Percentiles rank a stretch among this genome's conserved stretches.
Conservation (phyloP, 2,329 filamentous ascomycete genomes). For the Aspergillus carbonarius region DNA sequence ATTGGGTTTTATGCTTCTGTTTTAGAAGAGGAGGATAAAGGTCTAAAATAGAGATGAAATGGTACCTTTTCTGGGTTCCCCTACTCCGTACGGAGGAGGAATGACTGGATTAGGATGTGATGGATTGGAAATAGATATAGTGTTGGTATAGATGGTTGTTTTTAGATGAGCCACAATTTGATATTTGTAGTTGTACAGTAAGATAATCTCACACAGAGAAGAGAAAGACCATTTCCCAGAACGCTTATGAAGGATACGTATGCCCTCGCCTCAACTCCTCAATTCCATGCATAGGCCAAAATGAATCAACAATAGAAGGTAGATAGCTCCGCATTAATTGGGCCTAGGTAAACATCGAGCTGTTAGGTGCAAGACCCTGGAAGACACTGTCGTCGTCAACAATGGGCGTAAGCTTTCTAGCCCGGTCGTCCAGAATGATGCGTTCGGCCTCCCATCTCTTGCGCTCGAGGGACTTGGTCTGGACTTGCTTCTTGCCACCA, state of each 20-base stretch:
- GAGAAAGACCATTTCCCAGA: neutral
- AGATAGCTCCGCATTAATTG: neutral
- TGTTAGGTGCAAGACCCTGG: constrained; percentile 29
- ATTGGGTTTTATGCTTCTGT: accelerated
- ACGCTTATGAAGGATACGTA: neutral
- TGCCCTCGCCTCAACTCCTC: neutral
- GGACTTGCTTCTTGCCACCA: constrained; percentile 27
- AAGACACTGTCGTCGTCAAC: constrained; percentile 33
- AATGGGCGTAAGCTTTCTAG: constrained; percentile 29
- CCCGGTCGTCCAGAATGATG: constrained; percentile 38
- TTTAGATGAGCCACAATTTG: neutral
- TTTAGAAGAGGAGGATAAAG: too few relatives aligned
- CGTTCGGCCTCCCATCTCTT: constrained; percentile 44
- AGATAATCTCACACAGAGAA: neutral
- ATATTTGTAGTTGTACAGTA: neutral
- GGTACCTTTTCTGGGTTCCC: too few relatives aligned
- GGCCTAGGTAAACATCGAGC: constrained; percentile 26
- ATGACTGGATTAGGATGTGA: too few relatives aligned
- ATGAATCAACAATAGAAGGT: neutral
- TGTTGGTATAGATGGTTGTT: too few relatives aligned
- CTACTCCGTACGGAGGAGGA: too few relatives aligned
- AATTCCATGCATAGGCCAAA: neutral
- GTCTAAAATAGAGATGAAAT: too few relatives aligned
- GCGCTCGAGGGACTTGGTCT: constrained; percentile 31
- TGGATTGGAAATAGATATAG: too few relatives aligned